phyloP scores from a whole-genome alignment of 2,329 filamentous ascomycete species.

The Monosporascus sp. region DNA sequence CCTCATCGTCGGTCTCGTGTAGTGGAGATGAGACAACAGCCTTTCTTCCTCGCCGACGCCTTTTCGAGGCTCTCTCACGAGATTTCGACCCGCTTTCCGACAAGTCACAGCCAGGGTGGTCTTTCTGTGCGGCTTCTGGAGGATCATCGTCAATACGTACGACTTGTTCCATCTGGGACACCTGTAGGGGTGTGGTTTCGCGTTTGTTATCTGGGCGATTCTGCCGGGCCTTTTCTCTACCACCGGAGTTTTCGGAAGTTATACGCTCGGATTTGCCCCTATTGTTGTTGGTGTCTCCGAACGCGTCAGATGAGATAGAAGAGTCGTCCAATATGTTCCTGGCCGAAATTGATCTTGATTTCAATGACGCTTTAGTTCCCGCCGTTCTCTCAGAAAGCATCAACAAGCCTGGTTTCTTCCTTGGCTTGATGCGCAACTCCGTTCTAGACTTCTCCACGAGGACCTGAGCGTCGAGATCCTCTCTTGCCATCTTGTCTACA shows the following conservation, averaged over 20 bases:
- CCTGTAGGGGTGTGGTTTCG: neutral
- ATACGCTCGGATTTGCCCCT: neutral
- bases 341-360: neutral
- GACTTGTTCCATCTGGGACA: neutral
- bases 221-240: neutral
- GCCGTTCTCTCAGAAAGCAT: slow-evolving; percentile 35
- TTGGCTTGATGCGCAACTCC: slow-evolving; percentile 41
- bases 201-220: neutral
- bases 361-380: neutral
- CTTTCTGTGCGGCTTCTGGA: neutral
- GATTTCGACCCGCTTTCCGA: neutral
- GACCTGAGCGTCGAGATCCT: neutral
- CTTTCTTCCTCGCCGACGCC: neutral
- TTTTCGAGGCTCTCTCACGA: neutral
- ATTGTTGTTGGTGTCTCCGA: neutral
- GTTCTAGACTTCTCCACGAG: slow-evolving; percentile 30
- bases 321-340: neutral
- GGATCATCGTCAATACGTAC: neutral
- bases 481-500: slow-evolving; percentile 2
- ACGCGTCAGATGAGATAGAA: neutral
- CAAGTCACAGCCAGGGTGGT: neutral
- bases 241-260: neutral
- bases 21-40: neutral
- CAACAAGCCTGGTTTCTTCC: slow-evolving; percentile 42
- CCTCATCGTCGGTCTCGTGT: neutral